Conservation (phyloP, 768 basidiomycete genomes). For the Arthromyces matolae region DNA sequence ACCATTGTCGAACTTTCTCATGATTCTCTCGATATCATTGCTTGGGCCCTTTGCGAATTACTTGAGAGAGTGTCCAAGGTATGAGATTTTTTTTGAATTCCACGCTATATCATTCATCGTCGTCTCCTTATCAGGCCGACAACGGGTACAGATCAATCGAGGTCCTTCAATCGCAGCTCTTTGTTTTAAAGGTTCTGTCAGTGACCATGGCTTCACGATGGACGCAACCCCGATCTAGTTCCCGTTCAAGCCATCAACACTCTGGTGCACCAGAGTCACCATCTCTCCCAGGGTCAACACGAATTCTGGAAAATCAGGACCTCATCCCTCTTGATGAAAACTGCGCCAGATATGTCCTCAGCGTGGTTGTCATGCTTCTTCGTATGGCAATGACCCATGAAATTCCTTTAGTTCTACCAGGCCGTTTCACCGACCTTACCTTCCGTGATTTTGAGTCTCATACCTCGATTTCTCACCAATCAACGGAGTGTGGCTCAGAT, state of each 20-base stretch:
- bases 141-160: slow-evolving; percentile 56
- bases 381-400: slow-evolving; percentile 64
- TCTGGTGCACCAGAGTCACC: slow-evolving; percentile 37
- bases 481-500: slow-evolving; percentile 10
- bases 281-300: slow-evolving; percentile 26
- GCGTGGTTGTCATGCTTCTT: slow-evolving; percentile 79
- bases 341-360: slow-evolving; percentile 77
- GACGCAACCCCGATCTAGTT: slow-evolving; percentile 43
- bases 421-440: slow-evolving; percentile 55
- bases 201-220: slow-evolving; percentile 78
- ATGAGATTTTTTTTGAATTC: slow-evolving; percentile 6
- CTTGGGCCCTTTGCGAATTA: slow-evolving; percentile 71
- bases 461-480: slow-evolving; percentile 34
- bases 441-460: slow-evolving; percentile 69
- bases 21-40: slow-evolving; percentile 78
- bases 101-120: neutral
- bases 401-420: slow-evolving; percentile 50
- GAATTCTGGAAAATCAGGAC: slow-evolving; percentile 46
- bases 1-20: slow-evolving; percentile 76
- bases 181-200: slow-evolving; percentile 77
- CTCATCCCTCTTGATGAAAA: slow-evolving; percentile 74
- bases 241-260: slow-evolving; percentile 37
- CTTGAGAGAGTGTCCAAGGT: slow-evolving; percentile 80
- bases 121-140: slow-evolving; percentile 46
- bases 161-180: slow-evolving; percentile 82